Evolutionary conservation across 495 filamentous ascomycete genomes (phyloP).

Genomic region (Letharia lupina): DNA sequence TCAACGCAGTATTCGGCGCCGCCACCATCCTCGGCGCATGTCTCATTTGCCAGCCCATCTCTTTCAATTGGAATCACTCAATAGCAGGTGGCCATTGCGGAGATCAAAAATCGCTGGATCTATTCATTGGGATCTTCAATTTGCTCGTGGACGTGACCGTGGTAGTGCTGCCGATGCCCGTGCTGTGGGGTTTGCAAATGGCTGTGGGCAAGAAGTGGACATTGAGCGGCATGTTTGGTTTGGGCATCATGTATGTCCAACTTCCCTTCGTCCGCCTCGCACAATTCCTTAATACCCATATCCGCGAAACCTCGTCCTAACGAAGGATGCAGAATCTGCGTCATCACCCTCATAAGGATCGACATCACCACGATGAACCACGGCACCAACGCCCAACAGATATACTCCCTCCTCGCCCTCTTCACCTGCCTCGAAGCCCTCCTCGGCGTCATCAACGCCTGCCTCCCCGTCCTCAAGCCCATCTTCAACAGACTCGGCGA

Average conservation of each 20-base stretch:
- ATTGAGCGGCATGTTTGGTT: constrained; percentile 23
- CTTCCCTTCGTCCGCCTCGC: neutral
- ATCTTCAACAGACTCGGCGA: constrained; percentile 16
- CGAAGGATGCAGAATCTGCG: constrained; percentile 14
- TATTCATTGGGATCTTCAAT: constrained; percentile 29
- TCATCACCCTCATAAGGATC: constrained; percentile 15
- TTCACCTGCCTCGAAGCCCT: constrained; percentile 17
- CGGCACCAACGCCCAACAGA: constrained; percentile 13
- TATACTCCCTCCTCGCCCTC: constrained; percentile 20
- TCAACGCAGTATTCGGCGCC: constrained; percentile 17
- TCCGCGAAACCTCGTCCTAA: neutral
- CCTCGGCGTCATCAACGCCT: constrained; percentile 23
- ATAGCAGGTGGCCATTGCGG: constrained; percentile 27
- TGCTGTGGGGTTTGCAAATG: constrained; percentile 36
- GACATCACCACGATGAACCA: constrained; percentile 8
- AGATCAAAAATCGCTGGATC: constrained; percentile 29
- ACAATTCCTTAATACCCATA: no score
- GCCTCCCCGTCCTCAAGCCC: constrained; percentile 24
- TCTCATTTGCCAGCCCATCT: constrained; percentile 33
- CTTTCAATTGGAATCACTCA: constrained; percentile 28
- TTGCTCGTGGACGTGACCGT: constrained; percentile 33
- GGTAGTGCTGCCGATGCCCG: constrained; percentile 38
- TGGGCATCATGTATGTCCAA: constrained; percentile 21
- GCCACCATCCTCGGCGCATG: constrained; percentile 25
- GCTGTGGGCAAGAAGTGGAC: constrained; percentile 30